Evolutionary conservation across 2,329 filamentous ascomycete genomes (phyloP).

Genomic region (Davidsoniella neocaledoniae): DNA sequence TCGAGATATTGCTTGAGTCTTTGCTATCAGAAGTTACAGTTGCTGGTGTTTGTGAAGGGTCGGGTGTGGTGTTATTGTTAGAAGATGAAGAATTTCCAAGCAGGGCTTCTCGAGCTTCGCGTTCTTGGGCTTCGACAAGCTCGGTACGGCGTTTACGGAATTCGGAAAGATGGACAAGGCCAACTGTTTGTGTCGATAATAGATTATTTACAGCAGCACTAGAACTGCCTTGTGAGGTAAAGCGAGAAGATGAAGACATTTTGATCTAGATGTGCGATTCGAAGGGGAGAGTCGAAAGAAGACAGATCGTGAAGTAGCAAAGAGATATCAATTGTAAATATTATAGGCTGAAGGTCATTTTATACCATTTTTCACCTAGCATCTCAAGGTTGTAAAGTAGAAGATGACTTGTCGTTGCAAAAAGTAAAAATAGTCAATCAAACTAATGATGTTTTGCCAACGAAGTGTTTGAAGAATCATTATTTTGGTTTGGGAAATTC

Average conservation of each 20-base stretch:
- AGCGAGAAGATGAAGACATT: constrained; percentile 1
- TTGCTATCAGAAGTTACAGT: neutral
- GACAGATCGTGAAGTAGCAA: too few relatives aligned
- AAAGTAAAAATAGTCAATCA: too few relatives aligned
- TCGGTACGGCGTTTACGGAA: constrained; percentile 93
- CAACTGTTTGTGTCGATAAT: constrained; percentile 73
- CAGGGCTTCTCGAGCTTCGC: constrained; percentile 50
- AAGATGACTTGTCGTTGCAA: too few relatives aligned
- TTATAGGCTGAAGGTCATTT: too few relatives aligned
- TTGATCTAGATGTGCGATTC: neutral
- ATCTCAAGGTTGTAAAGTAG: too few relatives aligned
- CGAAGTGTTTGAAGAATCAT: too few relatives aligned
- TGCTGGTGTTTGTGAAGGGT: constrained; percentile 32
- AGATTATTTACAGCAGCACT: constrained; percentile 37
- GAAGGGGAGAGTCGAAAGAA: neutral
- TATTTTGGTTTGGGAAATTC: too few relatives aligned
- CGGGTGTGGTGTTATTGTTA: constrained; percentile 10
- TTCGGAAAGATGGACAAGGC: constrained; percentile 78
- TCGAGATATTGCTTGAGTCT: constrained; percentile 13
- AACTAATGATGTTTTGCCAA: too few relatives aligned
- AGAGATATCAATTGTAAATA: too few relatives aligned
- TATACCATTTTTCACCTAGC: too few relatives aligned
- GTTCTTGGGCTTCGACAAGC: constrained; percentile 78
- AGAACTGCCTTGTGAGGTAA: constrained; percentile 3
- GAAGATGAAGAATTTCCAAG: constrained; percentile 1